Conservation (phyloP, 192 early-diverging fungal genomes). For the Radiomyces spectabilis region DNA sequence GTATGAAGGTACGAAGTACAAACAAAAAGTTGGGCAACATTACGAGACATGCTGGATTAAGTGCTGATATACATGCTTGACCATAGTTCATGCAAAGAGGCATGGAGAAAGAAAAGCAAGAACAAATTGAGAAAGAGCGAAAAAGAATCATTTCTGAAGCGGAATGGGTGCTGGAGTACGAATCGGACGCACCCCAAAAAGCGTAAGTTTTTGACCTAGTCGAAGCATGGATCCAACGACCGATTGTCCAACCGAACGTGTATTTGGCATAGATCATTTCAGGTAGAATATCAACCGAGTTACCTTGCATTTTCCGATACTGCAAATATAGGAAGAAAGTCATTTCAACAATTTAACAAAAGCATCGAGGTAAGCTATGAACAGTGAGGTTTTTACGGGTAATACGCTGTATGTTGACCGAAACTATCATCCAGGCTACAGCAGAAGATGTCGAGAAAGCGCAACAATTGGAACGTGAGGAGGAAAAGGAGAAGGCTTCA, state of each 20-base stretch:
- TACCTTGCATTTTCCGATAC: background rate
- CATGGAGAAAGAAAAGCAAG: background rate
- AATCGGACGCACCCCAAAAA: background rate
- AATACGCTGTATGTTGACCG: background rate
- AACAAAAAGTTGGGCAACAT: too few relatives aligned
- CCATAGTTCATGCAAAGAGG: constrained; percentile 1
- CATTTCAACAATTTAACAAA: constrained; percentile 1
- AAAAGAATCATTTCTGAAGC: constrained; percentile 2
- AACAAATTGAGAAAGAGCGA: background rate
- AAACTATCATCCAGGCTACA: background rate
- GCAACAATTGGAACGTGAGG: background rate
- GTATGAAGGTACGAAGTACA: too few relatives aligned
- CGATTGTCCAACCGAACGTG: too few relatives aligned
- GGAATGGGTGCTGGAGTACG: constrained; percentile 1
- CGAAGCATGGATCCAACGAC: too few relatives aligned
- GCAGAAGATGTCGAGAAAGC: background rate
- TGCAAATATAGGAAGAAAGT: background rate
- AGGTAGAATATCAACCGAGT: constrained; percentile 1
- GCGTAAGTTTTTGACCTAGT: too few relatives aligned
- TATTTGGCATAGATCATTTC: background rate
- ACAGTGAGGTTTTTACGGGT: too few relatives aligned
- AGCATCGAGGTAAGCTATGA: background rate
- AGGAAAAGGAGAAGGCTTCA: background rate
- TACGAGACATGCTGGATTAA: too few relatives aligned
- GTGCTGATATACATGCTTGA: too few relatives aligned